Conservation (phyloP, 768 basidiomycete species). For the Leccinum longicurvipes region DNA sequence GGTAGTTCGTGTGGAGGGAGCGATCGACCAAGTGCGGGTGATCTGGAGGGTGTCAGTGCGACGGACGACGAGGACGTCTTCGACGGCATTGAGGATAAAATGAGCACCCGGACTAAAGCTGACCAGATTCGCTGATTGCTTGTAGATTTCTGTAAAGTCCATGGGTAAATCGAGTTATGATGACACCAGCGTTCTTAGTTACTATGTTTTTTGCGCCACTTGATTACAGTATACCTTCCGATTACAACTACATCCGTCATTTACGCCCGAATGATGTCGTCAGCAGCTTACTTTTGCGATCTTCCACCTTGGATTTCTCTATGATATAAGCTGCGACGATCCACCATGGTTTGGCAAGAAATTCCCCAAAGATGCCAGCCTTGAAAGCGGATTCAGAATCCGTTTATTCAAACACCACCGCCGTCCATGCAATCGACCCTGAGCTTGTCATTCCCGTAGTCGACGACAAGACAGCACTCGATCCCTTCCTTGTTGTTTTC, state of each 20-base stretch:
- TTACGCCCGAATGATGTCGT: neutral
- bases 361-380: slow-evolving; percentile 4
- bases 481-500: slow-evolving; percentile 33
- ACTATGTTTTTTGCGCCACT: no score
- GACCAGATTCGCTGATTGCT: slow-evolving; percentile 67
- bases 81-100: slow-evolving; percentile 77
- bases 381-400: slow-evolving; percentile 15
- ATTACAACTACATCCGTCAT: slow-evolving; percentile 8
- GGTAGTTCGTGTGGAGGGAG: slow-evolving; percentile 46
- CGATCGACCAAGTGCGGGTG: slow-evolving; percentile 73
- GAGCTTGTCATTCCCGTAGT: slow-evolving; percentile 7
- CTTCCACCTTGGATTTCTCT: neutral
- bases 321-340: slow-evolving; percentile 10
- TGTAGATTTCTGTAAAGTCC: slow-evolving; percentile 89
- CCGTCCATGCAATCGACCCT: slow-evolving; percentile 13
- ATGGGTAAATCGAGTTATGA: slow-evolving; percentile 35
- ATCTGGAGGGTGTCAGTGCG: slow-evolving; percentile 83
- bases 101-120: slow-evolving; percentile 84
- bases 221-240: neutral
- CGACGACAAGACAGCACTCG: slow-evolving; percentile 13
- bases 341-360: neutral
- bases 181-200: slow-evolving; percentile 2
- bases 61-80: slow-evolving; percentile 78
- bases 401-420: slow-evolving; percentile 9
- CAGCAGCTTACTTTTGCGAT: slow-evolving; percentile 14